Conservation (phyloP, 257 asterid species). For the Solanum paucissectum region DNA sequence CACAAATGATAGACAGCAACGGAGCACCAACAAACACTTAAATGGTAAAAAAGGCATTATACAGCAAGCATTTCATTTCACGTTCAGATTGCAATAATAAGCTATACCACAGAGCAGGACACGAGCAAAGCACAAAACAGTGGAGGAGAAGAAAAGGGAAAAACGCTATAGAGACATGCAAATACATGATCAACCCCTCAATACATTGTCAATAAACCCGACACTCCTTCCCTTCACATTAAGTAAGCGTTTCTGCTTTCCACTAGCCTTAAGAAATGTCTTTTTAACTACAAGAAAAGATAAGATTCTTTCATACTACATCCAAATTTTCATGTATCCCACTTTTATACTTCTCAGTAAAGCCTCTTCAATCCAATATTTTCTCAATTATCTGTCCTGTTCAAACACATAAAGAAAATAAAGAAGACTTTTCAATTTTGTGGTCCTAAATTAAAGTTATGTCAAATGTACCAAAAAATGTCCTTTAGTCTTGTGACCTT, state of each 20-base stretch:
- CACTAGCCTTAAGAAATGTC: background rate
- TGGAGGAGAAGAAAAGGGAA: background rate
- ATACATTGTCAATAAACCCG: background rate
- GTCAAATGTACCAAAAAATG: background rate
- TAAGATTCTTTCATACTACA: background rate
- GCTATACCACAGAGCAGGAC: background rate
- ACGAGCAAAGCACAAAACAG: background rate
- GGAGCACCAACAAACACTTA: background rate
- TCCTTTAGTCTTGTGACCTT: background rate
- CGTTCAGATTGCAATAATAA: background rate
- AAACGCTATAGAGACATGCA: background rate
- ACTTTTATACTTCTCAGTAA: background rate
- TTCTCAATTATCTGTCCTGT: background rate
- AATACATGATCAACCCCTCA: background rate
- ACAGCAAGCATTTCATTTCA: background rate
- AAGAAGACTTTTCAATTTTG: background rate
- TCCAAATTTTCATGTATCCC: background rate
- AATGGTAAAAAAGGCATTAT: background rate
- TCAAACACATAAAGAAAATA: background rate
- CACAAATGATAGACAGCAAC: background rate
- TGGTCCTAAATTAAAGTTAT: background rate
- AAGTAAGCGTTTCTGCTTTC: background rate
- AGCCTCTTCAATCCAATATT: background rate
- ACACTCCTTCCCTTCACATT: background rate
- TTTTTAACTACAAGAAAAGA: background rate